phyloP scores from a whole-genome alignment of 345 rosid species.

The Populus davidiana region DNA sequence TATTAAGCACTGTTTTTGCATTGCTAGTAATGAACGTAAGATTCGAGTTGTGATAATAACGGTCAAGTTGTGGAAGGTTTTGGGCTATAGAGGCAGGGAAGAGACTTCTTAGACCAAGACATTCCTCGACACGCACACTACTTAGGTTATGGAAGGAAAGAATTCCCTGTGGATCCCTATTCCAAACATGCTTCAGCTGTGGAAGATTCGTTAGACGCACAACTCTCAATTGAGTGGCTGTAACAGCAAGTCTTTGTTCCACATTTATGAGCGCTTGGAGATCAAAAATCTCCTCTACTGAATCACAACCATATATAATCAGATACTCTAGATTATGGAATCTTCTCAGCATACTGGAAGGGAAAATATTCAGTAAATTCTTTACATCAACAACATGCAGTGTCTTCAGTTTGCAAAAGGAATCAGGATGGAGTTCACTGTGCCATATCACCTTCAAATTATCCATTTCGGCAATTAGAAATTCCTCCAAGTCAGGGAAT shows the following conservation, averaged over 20 bases:
- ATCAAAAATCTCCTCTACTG: conserved; percentile 19
- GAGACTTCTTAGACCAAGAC: conserved; percentile 6
- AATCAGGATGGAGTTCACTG: conserved; percentile 7
- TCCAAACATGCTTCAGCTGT: conserved; percentile 10
- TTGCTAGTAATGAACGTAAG: too few relatives aligned
- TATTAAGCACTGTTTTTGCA: too few relatives aligned
- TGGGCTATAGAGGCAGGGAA: conserved; percentile 16
- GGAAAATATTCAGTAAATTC: conserved; percentile 4
- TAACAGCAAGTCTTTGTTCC: neutral
- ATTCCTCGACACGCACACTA: neutral
- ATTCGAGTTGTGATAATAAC: too few relatives aligned
- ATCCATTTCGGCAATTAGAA: conserved; percentile 10
- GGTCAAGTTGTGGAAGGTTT: conserved; percentile 8
- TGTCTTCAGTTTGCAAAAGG: conserved; percentile 11
- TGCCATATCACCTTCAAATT: conserved; percentile 22
- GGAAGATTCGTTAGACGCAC: neutral
- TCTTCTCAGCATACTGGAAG: neutral
- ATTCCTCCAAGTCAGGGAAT: conserved; percentile 21
- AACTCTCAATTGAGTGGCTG: neutral
- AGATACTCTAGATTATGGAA: neutral
- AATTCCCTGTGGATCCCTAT: neutral
- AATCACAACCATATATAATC: neutral
- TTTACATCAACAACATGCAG: neutral
- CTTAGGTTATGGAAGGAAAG: neutral
- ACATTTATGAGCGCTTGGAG: neutral